Evolutionary conservation across 2,329 filamentous ascomycete genomes (phyloP).

Genomic region (Diatrype stigma): DNA sequence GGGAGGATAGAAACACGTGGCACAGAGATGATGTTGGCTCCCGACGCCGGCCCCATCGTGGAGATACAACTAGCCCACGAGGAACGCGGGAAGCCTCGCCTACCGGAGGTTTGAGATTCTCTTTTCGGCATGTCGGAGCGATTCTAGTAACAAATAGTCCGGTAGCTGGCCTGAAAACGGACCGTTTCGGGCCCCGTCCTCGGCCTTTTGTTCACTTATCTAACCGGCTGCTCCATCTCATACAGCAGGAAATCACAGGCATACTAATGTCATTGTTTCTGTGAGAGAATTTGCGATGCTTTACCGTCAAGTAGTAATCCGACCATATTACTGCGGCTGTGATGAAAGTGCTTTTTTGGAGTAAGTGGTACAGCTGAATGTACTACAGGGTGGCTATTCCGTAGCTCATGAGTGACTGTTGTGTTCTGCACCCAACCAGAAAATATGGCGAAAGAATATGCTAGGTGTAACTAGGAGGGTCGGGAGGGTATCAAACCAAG

Average conservation of each 20-base stretch:
- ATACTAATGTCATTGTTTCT: too few species aligned
- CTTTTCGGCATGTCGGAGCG: neutral
- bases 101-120: neutral
- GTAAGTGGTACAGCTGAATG: too few species aligned
- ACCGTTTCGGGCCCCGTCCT: neutral
- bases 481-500: too few species aligned
- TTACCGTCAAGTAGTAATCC: too few species aligned
- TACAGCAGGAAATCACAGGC: neutral
- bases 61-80: conserved; percentile 1
- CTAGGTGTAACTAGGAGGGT: too few species aligned
- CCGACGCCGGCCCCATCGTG: conserved; percentile 1
- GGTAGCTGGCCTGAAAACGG: neutral
- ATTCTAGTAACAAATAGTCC: neutral
- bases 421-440: too few species aligned
- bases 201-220: neutral
- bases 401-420: neutral
- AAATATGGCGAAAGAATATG: too few species aligned
- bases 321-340: too few species aligned
- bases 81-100: neutral
- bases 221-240: neutral
- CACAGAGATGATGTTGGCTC: conserved; percentile 10
- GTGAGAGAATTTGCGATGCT: too few species aligned
- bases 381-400: too few species aligned
- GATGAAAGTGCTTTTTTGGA: too few species aligned
- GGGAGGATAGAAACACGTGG: conserved; percentile 7